phyloP scores from a whole-genome alignment of 495 filamentous ascomycete species.

The Talaromyces trachyspermus region DNA sequence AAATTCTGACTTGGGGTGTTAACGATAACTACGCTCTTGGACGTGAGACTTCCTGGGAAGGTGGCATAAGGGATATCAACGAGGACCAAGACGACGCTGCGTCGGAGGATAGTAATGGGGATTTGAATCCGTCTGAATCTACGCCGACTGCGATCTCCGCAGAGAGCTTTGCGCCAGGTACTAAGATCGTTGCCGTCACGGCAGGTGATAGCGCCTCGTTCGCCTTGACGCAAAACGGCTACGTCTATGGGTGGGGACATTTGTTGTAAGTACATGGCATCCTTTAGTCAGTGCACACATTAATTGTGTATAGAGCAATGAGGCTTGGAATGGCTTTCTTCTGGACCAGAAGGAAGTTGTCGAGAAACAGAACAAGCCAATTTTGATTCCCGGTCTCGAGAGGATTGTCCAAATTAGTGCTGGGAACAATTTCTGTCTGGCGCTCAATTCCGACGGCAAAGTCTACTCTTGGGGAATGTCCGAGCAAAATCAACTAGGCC shows the following conservation, averaged over 20 bases:
- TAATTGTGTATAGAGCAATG: constrained; percentile 37
- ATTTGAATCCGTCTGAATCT: constrained; percentile 53
- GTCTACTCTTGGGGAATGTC: constrained; percentile 59
- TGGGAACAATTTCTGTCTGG: constrained; percentile 57
- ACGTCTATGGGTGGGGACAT: constrained; percentile 70
- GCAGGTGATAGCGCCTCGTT: constrained; percentile 60
- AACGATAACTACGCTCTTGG: constrained; percentile 63
- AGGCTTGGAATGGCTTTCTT: constrained; percentile 52
- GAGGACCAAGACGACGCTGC: constrained; percentile 44
- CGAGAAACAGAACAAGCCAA: constrained; percentile 39
- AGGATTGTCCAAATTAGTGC: constrained; percentile 49
- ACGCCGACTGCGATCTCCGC: constrained; percentile 50
- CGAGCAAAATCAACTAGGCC: constrained; percentile 58
- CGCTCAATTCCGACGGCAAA: constrained; percentile 46
- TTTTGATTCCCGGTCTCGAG: constrained; percentile 43
- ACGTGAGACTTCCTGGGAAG: constrained; percentile 53
- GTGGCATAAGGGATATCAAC: constrained; percentile 57
- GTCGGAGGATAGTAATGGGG: constrained; percentile 43
- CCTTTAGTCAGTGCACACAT: too few relatives aligned
- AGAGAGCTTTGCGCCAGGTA: constrained; percentile 39
- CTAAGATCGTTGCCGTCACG: constrained; percentile 51
- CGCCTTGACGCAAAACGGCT: constrained; percentile 57
- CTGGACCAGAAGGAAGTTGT: constrained; percentile 16
- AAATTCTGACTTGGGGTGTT: constrained; percentile 61
- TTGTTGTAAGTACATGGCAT: constrained; percentile 56